phyloP scores from a whole-genome alignment of 2,329 filamentous ascomycete species.

The Venturia asperata region DNA sequence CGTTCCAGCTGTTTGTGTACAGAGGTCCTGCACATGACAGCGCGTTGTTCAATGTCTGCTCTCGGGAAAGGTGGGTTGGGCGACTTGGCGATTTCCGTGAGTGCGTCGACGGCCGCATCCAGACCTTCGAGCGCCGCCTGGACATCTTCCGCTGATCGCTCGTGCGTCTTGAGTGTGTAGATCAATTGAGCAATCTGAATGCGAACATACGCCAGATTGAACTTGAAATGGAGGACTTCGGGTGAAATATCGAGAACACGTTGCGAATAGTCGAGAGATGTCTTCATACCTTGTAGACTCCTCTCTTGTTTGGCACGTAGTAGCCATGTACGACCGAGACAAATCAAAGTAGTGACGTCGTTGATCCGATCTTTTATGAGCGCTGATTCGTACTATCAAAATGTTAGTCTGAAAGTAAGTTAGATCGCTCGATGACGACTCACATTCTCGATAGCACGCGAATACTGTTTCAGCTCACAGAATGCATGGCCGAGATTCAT shows the following conservation, averaged over 20 bases:
- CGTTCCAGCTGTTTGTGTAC: conserved; percentile 87
- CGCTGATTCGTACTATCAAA: conserved; percentile 67
- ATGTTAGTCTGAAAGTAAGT: conserved; percentile 21
- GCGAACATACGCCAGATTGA: conserved; percentile 97
- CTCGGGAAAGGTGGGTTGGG: conserved; percentile 79
- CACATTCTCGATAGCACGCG: conserved; percentile 78
- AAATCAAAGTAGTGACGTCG: conserved; percentile 74
- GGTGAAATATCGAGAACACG: conserved; percentile 70
- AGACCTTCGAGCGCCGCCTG: conserved; percentile 72
- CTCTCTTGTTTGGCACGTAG: conserved; percentile 67
- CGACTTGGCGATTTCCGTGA: conserved; percentile 52
- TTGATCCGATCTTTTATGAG: conserved; percentile 67
- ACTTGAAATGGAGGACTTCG: conserved; percentile 84
- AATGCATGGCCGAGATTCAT: conserved; percentile 93
- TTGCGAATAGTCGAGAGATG: conserved; percentile 55
- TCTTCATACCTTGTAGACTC: conserved; percentile 55
- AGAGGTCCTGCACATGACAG: conserved; percentile 95
- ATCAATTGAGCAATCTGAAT: conserved; percentile 85
- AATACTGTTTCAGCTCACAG: conserved; percentile 81
- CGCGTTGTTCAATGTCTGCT: conserved; percentile 84
- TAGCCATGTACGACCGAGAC: conserved; percentile 81
- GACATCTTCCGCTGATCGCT: conserved; percentile 72
- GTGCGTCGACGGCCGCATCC: conserved; percentile 72
- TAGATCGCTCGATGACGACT: conserved; percentile 24
- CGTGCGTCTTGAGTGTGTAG: conserved; percentile 64